A percentile compares a stretch with the other conserved stretches of the same genome.
These are phyloP conservation scores for Neurospora sp. DNA, from an alignment of 495 filamentous ascomycete species.

Conservation along the genomic window DNA sequence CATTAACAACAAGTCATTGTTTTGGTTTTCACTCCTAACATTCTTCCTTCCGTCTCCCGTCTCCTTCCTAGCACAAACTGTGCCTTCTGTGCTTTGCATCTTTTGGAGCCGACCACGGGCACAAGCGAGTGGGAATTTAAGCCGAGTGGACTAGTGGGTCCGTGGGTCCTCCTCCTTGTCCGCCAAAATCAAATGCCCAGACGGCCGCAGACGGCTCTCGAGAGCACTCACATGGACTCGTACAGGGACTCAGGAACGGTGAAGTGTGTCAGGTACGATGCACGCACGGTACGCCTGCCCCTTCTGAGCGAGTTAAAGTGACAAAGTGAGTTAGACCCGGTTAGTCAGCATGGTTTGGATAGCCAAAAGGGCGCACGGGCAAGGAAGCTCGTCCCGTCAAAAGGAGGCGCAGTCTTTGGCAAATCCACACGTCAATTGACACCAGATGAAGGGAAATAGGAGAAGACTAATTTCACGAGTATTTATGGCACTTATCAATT, in stretches of 20 bases:
- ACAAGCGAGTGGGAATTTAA: conserved; percentile 20
- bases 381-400: neutral
- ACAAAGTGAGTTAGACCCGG: neutral
- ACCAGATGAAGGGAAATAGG: conserved; percentile 1
- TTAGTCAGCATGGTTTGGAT: neutral
- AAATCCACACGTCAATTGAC: neutral
- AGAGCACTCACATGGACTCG: neutral
- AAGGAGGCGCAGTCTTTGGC: neutral
- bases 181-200: neutral
- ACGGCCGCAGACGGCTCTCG: neutral
- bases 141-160: conserved; percentile 8
- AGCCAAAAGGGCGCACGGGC: neutral
- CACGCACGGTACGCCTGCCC: neutral
- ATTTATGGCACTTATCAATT: neutral
- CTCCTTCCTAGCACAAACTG: neutral
- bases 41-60: neutral
- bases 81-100: neutral
- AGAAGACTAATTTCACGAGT: neutral
- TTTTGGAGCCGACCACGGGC: conserved; percentile 19
- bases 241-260: neutral
- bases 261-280: neutral
- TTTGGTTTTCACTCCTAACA: neutral
- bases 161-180: neutral
- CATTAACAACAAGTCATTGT: neutral
- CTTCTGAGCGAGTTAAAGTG: neutral